These are phyloP conservation scores for Oidiodendron maius DNA, from an alignment of 495 filamentous ascomycete genomes.

Conservation along the genomic window DNA sequence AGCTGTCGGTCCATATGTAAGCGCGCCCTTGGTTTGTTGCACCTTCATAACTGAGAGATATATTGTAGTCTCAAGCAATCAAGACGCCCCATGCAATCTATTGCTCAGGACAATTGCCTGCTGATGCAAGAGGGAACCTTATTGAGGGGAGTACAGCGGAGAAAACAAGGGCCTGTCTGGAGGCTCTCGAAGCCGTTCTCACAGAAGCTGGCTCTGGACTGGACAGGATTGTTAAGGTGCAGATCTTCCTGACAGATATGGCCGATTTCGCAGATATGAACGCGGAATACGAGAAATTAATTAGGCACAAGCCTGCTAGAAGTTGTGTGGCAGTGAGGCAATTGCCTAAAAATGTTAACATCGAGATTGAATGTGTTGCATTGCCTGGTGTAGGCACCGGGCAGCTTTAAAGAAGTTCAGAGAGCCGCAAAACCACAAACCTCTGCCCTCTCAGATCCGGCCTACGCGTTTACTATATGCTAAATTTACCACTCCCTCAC, in stretches of 20 bases:
- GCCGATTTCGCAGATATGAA: slow-evolving; percentile 83
- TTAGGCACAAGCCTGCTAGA: slow-evolving; percentile 81
- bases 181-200: slow-evolving; percentile 74
- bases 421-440: too few species aligned
- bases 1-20: slow-evolving; percentile 54
- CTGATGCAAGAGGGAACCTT: slow-evolving; percentile 66
- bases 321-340: slow-evolving; percentile 89
- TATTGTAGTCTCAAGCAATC: slow-evolving; percentile 76
- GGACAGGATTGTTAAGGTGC: slow-evolving; percentile 71
- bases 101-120: slow-evolving; percentile 90
- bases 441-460: too few species aligned
- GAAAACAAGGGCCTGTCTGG: slow-evolving; percentile 68
- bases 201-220: slow-evolving; percentile 71
- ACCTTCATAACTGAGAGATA: neutral
- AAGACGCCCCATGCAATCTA: slow-evolving; percentile 77
- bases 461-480: too few species aligned
- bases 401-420: too few species aligned
- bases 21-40: slow-evolving; percentile 9
- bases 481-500: slow-evolving; percentile 70
- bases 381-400: too few species aligned
- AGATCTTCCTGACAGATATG: slow-evolving; percentile 84
- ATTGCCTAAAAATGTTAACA: slow-evolving; percentile 81
- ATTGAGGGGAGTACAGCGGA: slow-evolving; percentile 70
- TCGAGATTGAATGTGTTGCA: slow-evolving; percentile 91
- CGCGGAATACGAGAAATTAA: slow-evolving; percentile 79